These are phyloP conservation scores for Cryptosporidium andersoni DNA, from an alignment of 169 alveolate species.

Conservation along the genomic window DNA sequence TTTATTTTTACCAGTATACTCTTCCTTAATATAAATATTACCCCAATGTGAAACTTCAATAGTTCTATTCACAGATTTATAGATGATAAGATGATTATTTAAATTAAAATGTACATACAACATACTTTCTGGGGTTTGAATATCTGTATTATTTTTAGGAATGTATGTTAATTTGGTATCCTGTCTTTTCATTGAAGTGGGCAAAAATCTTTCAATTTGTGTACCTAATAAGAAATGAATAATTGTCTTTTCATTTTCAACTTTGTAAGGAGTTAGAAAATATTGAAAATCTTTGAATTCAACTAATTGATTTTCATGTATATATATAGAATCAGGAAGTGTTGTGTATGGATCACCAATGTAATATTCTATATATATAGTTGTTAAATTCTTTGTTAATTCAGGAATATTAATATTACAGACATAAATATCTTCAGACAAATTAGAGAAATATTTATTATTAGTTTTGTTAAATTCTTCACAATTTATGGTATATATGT, in stretches of 20 bases:
- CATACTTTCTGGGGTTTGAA: neutral
- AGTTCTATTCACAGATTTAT: constrained; percentile 75
- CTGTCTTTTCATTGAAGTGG: constrained; percentile 40
- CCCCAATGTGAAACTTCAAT: constrained; percentile 89
- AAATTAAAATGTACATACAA: constrained; percentile 48
- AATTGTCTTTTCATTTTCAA: constrained; percentile 25
- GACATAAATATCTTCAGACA: too few relatives aligned
- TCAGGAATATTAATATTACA: constrained; percentile 18
- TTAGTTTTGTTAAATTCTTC: neutral
- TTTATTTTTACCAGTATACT: constrained; percentile 79
- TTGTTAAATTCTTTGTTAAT: neutral
- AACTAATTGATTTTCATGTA: constrained; percentile 49
- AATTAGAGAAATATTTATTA: too few relatives aligned
- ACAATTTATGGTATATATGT: constrained; percentile 4
- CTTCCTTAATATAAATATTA: constrained; percentile 82
- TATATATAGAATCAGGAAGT: constrained; percentile 33
- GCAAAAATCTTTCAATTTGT: constrained; percentile 29
- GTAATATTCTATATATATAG: constrained; percentile 42
- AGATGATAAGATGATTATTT: constrained; percentile 62
- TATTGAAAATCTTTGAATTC: constrained; percentile 32
- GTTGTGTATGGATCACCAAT: constrained; percentile 24
- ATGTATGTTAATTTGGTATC: constrained; percentile 15
- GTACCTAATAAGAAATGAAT: constrained; percentile 39
- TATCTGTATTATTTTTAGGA: neutral
- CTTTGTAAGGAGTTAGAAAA: constrained; percentile 1